Percentiles rank a stretch among this genome's conserved stretches.
phyloP scores from a whole-genome alignment of 306 rosid species.

The Vicia sativa region DNA sequence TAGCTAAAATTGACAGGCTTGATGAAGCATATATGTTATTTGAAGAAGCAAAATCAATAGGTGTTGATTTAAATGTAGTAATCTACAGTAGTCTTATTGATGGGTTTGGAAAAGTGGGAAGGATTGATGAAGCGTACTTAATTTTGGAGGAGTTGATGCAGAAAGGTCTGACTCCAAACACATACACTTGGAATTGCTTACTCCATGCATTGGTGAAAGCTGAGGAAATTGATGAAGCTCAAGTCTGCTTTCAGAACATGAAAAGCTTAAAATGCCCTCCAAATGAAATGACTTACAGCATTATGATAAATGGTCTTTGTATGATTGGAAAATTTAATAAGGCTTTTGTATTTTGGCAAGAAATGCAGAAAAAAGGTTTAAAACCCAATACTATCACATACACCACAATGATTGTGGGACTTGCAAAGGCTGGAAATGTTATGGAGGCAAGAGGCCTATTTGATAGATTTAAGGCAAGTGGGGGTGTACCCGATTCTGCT shows the following conservation, averaged over 20 bases:
- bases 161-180: constrained; percentile 75
- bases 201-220: constrained; percentile 91
- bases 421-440: constrained; percentile 85
- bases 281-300: constrained; percentile 75
- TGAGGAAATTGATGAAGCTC: constrained; percentile 88
- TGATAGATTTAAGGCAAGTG: constrained; percentile 70
- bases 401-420: constrained; percentile 90
- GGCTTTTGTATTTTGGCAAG: constrained; percentile 98
- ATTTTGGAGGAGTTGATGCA: constrained; percentile 94
- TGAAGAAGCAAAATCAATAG: constrained; percentile 89
- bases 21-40: constrained; percentile 97
- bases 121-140: constrained; percentile 90
- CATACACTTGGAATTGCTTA: constrained; percentile 90
- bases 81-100: constrained; percentile 86
- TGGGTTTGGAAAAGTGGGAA: constrained; percentile 96
- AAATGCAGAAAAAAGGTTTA: constrained; percentile 88
- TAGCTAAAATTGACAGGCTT: constrained; percentile 88
- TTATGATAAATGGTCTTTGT: constrained; percentile 94
- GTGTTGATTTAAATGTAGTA: constrained; percentile 69
- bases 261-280: constrained; percentile 76
- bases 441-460: constrained; percentile 72
- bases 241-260: constrained; percentile 85
- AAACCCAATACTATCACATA: constrained; percentile 77
- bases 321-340: constrained; percentile 83
- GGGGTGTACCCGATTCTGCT: constrained; percentile 82